phyloP scores from a whole-genome alignment of 1,284 basidiomycete genomes.

The Rhodotorula glutinis region DNA sequence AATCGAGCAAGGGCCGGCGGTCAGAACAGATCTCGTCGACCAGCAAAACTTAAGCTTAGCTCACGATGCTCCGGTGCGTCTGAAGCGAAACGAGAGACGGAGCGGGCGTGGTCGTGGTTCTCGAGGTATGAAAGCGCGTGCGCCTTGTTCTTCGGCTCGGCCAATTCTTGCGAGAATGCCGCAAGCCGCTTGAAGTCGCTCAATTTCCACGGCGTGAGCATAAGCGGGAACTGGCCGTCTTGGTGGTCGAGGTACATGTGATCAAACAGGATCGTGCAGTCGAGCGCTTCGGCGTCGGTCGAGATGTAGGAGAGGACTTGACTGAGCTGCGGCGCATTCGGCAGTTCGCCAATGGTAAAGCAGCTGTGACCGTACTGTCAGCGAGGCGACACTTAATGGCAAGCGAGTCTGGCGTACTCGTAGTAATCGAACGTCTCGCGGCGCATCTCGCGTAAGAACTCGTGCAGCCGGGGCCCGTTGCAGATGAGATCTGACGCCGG shows the following conservation, averaged over 20 bases:
- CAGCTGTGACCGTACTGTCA: constrained; percentile 45
- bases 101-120: constrained; percentile 61
- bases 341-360: constrained; percentile 67
- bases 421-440: constrained; percentile 54
- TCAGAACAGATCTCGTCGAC: too few species aligned
- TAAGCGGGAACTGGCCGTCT: constrained; percentile 48
- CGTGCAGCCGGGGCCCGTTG: constrained; percentile 61
- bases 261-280: constrained; percentile 64
- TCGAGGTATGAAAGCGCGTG: constrained; percentile 47
- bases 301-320: constrained; percentile 55
- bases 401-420: constrained; percentile 48
- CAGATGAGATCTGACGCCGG: constrained; percentile 4
- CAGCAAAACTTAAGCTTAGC: too few species aligned
- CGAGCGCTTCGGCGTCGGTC: constrained; percentile 61
- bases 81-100: constrained; percentile 63
- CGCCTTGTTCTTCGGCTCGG: constrained; percentile 21
- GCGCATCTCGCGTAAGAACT: constrained; percentile 67
- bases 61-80: constrained; percentile 58
- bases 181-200: constrained; percentile 60
- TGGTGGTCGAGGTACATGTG: constrained; percentile 21
- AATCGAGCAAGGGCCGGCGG: too few species aligned
- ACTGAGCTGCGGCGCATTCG: constrained; percentile 54
- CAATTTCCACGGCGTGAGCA: constrained; percentile 57
- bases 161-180: constrained; percentile 57
- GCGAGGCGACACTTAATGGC: background rate